These are phyloP conservation scores for Suillus alpinus DNA, from an alignment of 768 basidiomycete genomes.

Conservation along the genomic window DNA sequence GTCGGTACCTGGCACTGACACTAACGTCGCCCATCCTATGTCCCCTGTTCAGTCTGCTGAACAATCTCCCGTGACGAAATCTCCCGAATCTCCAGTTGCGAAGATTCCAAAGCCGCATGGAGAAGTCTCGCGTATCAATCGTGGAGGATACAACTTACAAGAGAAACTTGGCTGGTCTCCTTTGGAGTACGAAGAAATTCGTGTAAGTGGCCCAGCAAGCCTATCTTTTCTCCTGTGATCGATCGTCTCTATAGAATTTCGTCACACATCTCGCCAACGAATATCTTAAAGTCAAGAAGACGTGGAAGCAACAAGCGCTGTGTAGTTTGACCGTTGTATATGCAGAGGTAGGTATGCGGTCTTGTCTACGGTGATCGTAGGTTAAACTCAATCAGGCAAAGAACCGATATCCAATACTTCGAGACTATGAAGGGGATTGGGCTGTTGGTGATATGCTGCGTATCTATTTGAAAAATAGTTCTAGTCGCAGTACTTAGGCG, in stretches of 20 bases:
- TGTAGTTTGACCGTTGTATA: not conserved
- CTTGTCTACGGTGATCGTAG: not conserved
- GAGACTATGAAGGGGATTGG: not conserved
- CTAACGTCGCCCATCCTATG: no score
- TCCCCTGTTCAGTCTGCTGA: no score
- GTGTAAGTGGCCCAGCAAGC: not conserved
- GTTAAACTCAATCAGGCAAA: not conserved
- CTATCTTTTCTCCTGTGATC: no score
- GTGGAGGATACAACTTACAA: conserved; percentile 6
- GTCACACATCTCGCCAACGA: not conserved
- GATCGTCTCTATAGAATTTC: no score
- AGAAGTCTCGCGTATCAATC: conserved; percentile 1
- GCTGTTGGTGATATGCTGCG: not conserved
- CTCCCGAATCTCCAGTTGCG: no score
- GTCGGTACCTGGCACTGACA: not conserved
- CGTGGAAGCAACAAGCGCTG: not conserved
- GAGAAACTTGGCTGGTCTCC: not conserved
- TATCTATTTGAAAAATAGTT: not conserved
- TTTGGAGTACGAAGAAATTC: not conserved
- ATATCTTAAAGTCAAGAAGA: not conserved
- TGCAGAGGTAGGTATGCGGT: not conserved
- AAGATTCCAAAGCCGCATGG: conserved; percentile 3
- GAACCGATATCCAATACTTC: not conserved
- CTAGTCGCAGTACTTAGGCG: not conserved
- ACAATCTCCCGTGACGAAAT: no score